Base-by-base conservation (phyloP, 192 early-diverging fungal genomes). In the Irineochytrium annulatum region DNA sequence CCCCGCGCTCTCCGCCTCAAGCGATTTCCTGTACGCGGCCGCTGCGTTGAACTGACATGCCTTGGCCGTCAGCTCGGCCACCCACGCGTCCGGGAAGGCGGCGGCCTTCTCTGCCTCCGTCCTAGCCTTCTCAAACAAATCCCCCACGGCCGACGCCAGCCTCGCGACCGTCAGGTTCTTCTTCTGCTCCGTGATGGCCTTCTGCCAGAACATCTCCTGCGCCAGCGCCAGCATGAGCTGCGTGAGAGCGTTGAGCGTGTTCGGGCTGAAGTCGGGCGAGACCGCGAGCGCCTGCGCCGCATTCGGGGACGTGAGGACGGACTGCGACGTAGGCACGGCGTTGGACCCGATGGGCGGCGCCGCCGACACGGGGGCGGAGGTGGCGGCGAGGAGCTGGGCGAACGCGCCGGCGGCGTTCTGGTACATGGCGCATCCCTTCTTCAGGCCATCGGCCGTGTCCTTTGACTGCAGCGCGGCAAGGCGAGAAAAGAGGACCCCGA, bases 191-290 rank as follows among this genome's bases (percentile, higher is more conserved):
- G 83, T 59, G 24, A 90, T 85, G 2, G 92, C 89, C 51, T 93
- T 88, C 35, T 86, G 85, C 90, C 91, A 93, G 27, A 88, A 91
- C 59, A 90, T 93, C 69, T 95, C 94, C 63, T 95, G 93, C 26
- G 94, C 94, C 65, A 95, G 94, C 8, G 90, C 91, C 1, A 95
- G 75, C 89, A 91, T 94, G n/a, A 90, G 65, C 57, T 84, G 80
- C 6, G 79, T 75, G 11, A 89, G 73, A 1, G 84, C 78, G 11
- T 77, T 72, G 5, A 97, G 75, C n/a, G 87, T 82, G 17, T 76
- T 67, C 1, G 81, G 58, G 3, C 84, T 81, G 65, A 93, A 78
- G 60, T 94, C 91, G 0, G 37, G 37, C n/a, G 37, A 41, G 37
- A 41, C 11, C 37, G n/a, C n/a, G 37, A 41, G 8, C 11, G n/a